Conservation (phyloP, 306 rosid genomes). For the Urtica urens region DNA sequence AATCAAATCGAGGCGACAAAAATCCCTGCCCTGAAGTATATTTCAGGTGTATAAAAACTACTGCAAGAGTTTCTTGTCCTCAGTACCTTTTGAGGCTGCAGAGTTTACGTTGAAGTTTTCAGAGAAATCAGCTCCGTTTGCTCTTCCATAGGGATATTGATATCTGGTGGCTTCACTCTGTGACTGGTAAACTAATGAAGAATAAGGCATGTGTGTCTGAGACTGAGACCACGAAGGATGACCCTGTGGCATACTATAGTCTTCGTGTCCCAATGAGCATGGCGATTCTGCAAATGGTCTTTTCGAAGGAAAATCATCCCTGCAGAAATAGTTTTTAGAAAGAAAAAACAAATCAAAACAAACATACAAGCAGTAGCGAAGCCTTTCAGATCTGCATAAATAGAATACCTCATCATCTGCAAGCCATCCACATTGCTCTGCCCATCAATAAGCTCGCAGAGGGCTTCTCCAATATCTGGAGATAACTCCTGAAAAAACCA, state of each 20-base stretch:
- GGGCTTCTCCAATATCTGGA: slow-evolving; percentile 64
- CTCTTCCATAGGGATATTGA: slow-evolving; percentile 34
- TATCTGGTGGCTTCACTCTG: slow-evolving; percentile 34
- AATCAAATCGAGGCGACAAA: slow-evolving; percentile 30
- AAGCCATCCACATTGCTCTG: slow-evolving; percentile 22
- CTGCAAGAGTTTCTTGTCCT: slow-evolving; percentile 27
- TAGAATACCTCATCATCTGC: slow-evolving; percentile 31
- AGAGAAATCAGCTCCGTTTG: slow-evolving; percentile 21
- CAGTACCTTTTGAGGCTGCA: slow-evolving; percentile 26
- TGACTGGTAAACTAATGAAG: slow-evolving; percentile 35
- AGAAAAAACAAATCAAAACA: slow-evolving; percentile 26
- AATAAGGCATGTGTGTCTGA: slow-evolving; percentile 34
- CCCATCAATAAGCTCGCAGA: slow-evolving; percentile 66
- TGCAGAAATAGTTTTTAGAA: slow-evolving; percentile 30
- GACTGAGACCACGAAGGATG: slow-evolving; percentile 46
- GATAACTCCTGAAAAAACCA: slow-evolving; percentile 64
- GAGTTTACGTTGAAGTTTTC: slow-evolving; percentile 21
- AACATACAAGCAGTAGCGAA: slow-evolving; percentile 12
- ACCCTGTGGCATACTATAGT: slow-evolving; percentile 22
- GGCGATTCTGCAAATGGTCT: slow-evolving; percentile 31
- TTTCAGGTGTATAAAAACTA: slow-evolving; percentile 21
- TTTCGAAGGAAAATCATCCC: slow-evolving; percentile 34
- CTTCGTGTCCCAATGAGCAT: slow-evolving; percentile 34
- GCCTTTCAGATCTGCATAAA: slow-evolving; percentile 11
- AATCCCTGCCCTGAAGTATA: slow-evolving; percentile 27